These are phyloP conservation scores for Fistulinella prunicolor DNA, from an alignment of 768 basidiomycete species.

Conservation along the genomic window DNA sequence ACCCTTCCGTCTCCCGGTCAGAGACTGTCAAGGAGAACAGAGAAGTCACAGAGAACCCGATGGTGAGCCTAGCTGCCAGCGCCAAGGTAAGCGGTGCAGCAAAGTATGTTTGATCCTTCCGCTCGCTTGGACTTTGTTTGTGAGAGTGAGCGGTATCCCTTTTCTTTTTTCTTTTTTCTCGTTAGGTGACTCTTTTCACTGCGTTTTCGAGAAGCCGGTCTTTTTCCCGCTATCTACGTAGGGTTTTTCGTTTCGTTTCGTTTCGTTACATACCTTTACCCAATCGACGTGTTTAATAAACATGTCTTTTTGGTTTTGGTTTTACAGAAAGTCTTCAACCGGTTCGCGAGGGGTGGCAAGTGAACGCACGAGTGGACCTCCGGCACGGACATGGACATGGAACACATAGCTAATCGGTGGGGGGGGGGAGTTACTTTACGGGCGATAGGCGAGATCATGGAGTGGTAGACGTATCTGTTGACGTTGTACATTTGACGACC, in stretches of 20 bases:
- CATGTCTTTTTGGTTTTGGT: conserved; percentile 3
- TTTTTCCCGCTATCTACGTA: conserved; percentile 5
- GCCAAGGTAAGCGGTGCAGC: conserved; percentile 29
- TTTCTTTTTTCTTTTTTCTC: neutral
- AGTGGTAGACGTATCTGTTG: neutral
- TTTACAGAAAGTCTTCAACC: conserved; percentile 29
- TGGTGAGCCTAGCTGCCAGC: conserved; percentile 29
- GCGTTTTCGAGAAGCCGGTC: no score
- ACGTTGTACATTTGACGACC: neutral
- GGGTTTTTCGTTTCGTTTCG: neutral
- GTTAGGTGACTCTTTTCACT: no score
- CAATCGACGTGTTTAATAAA: conserved; percentile 24
- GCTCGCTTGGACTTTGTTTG: neutral
- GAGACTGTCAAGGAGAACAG: conserved; percentile 18
- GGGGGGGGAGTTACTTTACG: neutral
- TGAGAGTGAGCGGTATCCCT: neutral
- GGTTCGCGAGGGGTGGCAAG: conserved; percentile 24
- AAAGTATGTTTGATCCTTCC: conserved; percentile 14
- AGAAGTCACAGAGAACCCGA: conserved; percentile 27
- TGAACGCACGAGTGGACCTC: conserved; percentile 7
- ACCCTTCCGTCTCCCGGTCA: neutral
- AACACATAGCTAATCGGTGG: no score
- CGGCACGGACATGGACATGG: neutral
- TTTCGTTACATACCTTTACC: conserved; percentile 3
- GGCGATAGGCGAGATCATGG: neutral